These are phyloP conservation scores for Apiotrichum siamense DNA, from an alignment of 1,284 basidiomycete species.

Conservation along the genomic window DNA sequence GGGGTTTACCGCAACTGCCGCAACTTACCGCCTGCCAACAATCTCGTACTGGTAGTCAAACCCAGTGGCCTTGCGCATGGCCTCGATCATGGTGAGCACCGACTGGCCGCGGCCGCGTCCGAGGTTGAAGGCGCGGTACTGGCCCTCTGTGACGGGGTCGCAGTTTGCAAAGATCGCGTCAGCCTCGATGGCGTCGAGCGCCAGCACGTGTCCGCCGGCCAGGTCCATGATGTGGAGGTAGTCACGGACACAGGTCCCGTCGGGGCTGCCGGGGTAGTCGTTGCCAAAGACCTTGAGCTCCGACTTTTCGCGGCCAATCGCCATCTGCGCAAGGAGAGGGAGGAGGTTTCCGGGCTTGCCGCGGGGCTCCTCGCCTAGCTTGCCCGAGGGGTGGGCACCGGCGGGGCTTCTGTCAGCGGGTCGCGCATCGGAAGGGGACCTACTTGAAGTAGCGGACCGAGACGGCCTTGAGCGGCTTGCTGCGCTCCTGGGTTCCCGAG, in stretches of 20 bases:
- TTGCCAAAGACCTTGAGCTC: slow-evolving; percentile 91
- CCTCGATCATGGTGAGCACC: slow-evolving; percentile 89
- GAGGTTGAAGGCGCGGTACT: slow-evolving; percentile 91
- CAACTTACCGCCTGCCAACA: slow-evolving; percentile 72
- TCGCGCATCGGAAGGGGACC: slow-evolving; percentile 33
- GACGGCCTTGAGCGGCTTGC: slow-evolving; percentile 32
- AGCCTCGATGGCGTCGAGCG: slow-evolving; percentile 62
- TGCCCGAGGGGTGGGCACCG: slow-evolving; percentile 86
- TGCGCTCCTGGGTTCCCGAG: slow-evolving; percentile 50
- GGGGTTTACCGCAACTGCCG: background rate
- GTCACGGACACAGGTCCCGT: slow-evolving; percentile 95
- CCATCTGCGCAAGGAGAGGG: slow-evolving; percentile 92
- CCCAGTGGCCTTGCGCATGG: slow-evolving; percentile 88
- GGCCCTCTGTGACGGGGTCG: slow-evolving; percentile 43
- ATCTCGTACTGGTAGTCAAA: slow-evolving; percentile 62
- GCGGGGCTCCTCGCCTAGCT: slow-evolving; percentile 91
- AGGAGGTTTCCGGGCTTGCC: slow-evolving; percentile 94
- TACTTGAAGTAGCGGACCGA: slow-evolving; percentile 88
- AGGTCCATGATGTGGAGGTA: slow-evolving; percentile 97
- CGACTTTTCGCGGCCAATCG: slow-evolving; percentile 79
- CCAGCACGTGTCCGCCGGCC: slow-evolving; percentile 85
- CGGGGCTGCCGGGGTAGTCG: slow-evolving; percentile 79
- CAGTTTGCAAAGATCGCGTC: slow-evolving; percentile 42
- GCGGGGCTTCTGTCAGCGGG: slow-evolving; percentile 64
- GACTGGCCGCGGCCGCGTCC: slow-evolving; percentile 89